Percentiles rank a stretch among this genome's conserved stretches.
Evolutionary conservation across 2,329 filamentous ascomycete genomes (phyloP).

Genomic region (Nothopassalora personata): DNA sequence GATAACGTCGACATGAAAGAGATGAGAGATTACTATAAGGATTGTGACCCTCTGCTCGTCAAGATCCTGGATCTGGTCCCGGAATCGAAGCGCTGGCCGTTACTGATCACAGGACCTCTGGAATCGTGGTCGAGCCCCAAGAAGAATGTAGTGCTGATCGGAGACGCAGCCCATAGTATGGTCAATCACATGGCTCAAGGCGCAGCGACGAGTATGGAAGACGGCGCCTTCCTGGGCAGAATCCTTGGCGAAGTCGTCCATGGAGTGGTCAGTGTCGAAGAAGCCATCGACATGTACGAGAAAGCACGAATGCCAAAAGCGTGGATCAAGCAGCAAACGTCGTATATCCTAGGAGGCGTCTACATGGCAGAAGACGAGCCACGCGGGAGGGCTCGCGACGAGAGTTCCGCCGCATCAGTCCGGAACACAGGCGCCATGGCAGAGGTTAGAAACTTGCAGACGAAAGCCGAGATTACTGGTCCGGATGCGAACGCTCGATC

Average conservation of each 20-base stretch:
- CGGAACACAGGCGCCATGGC: constrained; percentile 20
- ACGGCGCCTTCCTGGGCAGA: constrained; percentile 38
- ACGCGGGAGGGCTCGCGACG: constrained; percentile 8
- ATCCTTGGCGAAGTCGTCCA: constrained; percentile 34
- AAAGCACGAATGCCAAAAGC: constrained; percentile 39
- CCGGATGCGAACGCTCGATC: constrained; percentile 29
- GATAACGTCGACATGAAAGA: constrained; percentile 39
- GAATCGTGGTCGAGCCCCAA: constrained; percentile 37
- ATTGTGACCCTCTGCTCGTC: constrained; percentile 41
- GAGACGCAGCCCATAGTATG: constrained; percentile 38
- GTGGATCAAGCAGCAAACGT: constrained; percentile 39
- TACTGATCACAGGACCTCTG: constrained; percentile 39
- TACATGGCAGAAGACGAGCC: constrained; percentile 32
- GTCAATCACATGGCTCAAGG: constrained; percentile 43
- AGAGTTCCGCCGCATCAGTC: constrained; percentile 5
- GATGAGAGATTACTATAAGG: constrained; percentile 39
- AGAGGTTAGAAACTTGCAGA: constrained; percentile 31
- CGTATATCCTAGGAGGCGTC: constrained; percentile 32
- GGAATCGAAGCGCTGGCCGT: constrained; percentile 35
- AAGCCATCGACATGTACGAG: constrained; percentile 38
- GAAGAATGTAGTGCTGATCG: constrained; percentile 41
- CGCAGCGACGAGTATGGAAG: constrained; percentile 42
- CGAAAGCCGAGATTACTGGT: constrained; percentile 21
- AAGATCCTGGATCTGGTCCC: constrained; percentile 36
- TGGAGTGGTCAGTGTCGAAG: constrained; percentile 30